Evolutionary conservation across 768 basidiomycete species (phyloP).

Genomic region (Candolleomyces aberdarensis): DNA sequence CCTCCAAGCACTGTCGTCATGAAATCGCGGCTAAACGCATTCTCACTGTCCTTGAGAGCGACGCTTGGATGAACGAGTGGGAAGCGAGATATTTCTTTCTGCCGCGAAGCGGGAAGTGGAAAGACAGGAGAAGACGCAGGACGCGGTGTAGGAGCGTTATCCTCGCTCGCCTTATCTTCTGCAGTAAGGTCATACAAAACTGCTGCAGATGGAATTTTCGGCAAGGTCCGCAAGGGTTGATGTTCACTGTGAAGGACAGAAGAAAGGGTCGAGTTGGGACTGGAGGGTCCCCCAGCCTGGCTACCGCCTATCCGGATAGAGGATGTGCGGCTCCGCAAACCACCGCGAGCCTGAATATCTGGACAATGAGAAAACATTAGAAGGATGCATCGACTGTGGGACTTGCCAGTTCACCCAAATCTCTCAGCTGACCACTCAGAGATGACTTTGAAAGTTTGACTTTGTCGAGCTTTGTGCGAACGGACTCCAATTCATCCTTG

Average conservation of each 20-base stretch:
- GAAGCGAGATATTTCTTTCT: slow-evolving; percentile 18
- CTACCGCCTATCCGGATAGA: neutral
- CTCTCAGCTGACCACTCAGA: neutral
- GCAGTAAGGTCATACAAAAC: neutral
- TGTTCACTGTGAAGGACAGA: neutral
- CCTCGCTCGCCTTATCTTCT: neutral
- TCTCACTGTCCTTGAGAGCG: slow-evolving; percentile 19
- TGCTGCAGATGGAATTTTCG: neutral
- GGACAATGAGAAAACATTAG: neutral
- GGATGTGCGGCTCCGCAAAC: neutral
- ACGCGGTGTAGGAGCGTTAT: slow-evolving; percentile 5
- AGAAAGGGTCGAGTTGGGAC: neutral
- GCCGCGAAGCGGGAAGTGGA: slow-evolving; percentile 16
- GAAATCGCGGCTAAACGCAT: slow-evolving; percentile 36
- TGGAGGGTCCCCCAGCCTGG: neutral
- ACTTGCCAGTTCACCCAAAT: neutral
- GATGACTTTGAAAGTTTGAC: slow-evolving; percentile 16
- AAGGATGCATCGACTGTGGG: neutral
- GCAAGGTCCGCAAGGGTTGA: neutral
- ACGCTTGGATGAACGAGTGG: slow-evolving; percentile 22
- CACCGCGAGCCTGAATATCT: neutral
- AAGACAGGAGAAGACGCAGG: slow-evolving; percentile 2
- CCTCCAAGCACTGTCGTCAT: slow-evolving; percentile 38
- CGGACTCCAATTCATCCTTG: slow-evolving; percentile 18
- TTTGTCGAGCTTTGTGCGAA: slow-evolving; percentile 25